Conservation (phyloP, 805 yeast genomes). For the Yarrowia deformans region DNA sequence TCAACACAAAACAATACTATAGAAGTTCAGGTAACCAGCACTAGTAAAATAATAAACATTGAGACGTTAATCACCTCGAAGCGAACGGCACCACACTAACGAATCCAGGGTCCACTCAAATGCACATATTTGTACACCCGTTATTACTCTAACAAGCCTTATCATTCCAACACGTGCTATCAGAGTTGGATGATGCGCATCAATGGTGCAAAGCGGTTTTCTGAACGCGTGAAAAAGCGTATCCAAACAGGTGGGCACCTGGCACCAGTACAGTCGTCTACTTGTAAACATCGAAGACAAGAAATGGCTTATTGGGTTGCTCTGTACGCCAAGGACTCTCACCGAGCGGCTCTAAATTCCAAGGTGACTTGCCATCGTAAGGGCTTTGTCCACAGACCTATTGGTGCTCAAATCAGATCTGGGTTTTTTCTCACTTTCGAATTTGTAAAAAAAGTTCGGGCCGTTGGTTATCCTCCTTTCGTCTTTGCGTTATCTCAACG, state of each 20-base stretch:
- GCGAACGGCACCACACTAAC: neutral
- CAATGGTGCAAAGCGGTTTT: neutral
- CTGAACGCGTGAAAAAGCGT: neutral
- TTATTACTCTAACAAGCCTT: neutral
- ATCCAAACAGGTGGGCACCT: neutral
- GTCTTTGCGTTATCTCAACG: constrained; percentile 10
- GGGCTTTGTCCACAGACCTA: neutral
- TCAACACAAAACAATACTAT: neutral
- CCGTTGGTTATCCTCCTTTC: neutral
- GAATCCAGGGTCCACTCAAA: neutral
- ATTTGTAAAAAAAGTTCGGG: constrained; percentile 1
- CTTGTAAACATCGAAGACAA: neutral
- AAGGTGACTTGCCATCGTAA: neutral
- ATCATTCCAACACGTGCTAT: constrained; percentile 18
- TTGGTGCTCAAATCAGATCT: neutral
- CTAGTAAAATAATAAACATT: neutral
- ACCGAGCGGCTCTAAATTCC: no score
- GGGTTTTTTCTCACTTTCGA: constrained; percentile 14
- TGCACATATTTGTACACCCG: neutral
- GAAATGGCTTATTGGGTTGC: neutral
- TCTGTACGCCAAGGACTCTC: no score
- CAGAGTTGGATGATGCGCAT: constrained; percentile 17
- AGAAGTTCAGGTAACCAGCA: no score
- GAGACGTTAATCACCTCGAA: constrained; percentile 8
- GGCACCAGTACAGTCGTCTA: no score